Conservation (phyloP, 305 asterid genomes). For the Fraxinus platypoda region DNA sequence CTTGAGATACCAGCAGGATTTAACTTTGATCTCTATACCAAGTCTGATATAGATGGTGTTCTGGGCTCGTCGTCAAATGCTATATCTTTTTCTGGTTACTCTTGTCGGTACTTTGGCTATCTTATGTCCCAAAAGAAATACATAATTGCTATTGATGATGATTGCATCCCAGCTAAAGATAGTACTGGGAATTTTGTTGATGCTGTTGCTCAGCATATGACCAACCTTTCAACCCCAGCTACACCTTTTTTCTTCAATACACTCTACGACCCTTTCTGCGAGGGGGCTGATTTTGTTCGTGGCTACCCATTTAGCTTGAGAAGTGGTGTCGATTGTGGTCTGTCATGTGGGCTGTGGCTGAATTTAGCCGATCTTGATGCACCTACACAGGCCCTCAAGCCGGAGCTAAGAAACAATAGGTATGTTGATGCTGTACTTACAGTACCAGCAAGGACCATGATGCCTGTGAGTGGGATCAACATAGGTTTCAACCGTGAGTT, state of each 20-base stretch:
- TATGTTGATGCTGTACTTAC: constrained; percentile 88
- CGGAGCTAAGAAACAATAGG: constrained; percentile 52
- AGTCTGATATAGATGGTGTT: constrained; percentile 59
- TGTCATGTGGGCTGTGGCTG: constrained; percentile 91
- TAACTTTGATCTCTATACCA: constrained; percentile 49
- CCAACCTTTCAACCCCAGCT: constrained; percentile 76
- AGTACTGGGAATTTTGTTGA: constrained; percentile 42
- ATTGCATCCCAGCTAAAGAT: constrained; percentile 74
- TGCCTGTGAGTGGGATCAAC: constrained; percentile 86
- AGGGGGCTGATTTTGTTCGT: constrained; percentile 89
- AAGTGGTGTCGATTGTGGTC: constrained; percentile 71
- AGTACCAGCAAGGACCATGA: constrained; percentile 59
- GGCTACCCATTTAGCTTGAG: constrained; percentile 94
- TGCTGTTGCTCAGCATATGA: constrained; percentile 64
- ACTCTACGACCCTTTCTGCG: constrained; percentile 73
- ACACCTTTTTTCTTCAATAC: constrained; percentile 96
- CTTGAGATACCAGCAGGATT: constrained; percentile 70
- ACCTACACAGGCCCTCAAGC: constrained; percentile 88
- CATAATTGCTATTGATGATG: constrained; percentile 73
- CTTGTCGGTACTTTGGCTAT: constrained; percentile 90
- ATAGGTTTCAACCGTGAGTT: constrained; percentile 63
- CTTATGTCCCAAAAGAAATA: constrained; percentile 71
- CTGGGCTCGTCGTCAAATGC: constrained; percentile 49
- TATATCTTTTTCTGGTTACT: constrained; percentile 66
- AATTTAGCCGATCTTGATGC: constrained; percentile 86